These are phyloP conservation scores for Tremellales sp. DNA, from an alignment of 1,284 basidiomycete genomes.

Conservation along the genomic window DNA sequence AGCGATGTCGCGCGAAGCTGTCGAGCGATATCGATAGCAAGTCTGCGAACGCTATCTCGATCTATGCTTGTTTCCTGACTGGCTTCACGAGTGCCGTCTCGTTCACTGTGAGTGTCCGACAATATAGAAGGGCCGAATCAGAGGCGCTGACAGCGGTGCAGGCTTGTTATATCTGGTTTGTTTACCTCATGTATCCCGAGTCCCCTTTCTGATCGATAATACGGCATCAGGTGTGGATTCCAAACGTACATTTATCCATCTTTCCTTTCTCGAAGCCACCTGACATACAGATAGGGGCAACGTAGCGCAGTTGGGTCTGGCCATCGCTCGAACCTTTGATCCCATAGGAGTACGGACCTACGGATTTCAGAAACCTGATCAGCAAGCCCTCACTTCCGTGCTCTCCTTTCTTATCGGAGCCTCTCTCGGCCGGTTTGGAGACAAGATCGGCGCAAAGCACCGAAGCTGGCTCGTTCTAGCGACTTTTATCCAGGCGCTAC, in stretches of 20 bases:
- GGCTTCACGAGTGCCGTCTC: constrained; percentile 72
- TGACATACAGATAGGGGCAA: constrained; percentile 35
- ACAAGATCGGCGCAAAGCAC: constrained; percentile 61
- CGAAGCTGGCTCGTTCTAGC: constrained; percentile 70
- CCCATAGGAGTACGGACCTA: constrained; percentile 52
- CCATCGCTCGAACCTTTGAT: constrained; percentile 62
- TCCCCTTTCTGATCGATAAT: too few relatives aligned
- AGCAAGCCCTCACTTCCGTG: constrained; percentile 73
- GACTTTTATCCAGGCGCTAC: constrained; percentile 66
- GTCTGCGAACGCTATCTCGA: constrained; percentile 49
- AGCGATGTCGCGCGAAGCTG: too few relatives aligned
- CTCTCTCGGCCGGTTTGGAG: constrained; percentile 47
- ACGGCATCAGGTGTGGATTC: constrained; percentile 64
- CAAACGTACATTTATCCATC: constrained; percentile 53
- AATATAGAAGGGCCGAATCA: neutral
- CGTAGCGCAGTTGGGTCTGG: constrained; percentile 57
- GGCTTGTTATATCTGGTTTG: constrained; percentile 67
- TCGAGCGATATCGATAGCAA: too few relatives aligned
- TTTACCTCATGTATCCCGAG: neutral
- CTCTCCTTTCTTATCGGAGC: constrained; percentile 59
- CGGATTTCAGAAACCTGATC: constrained; percentile 68
- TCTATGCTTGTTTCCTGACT: constrained; percentile 79
- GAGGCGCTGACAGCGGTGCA: neutral
- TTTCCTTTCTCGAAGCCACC: neutral
- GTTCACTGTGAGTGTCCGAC: constrained; percentile 54